phyloP scores from a whole-genome alignment of 2,329 filamentous ascomycete species.

The Aaosphaeria pasadenensis region DNA sequence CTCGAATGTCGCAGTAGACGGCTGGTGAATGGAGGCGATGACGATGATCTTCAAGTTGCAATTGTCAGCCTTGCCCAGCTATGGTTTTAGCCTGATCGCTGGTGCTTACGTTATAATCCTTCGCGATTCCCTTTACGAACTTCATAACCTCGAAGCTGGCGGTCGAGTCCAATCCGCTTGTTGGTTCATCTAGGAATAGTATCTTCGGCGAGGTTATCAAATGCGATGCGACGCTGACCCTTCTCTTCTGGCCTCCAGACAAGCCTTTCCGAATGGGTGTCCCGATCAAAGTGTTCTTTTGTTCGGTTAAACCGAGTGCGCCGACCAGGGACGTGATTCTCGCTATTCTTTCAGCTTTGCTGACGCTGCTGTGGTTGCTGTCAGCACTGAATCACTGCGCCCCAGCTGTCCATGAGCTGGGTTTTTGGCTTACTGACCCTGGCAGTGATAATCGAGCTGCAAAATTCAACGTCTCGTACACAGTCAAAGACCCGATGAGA shows the following conservation, averaged over 20 bases:
- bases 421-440: slow-evolving; percentile 15
- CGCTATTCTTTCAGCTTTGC: slow-evolving; percentile 56
- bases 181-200: slow-evolving; percentile 81
- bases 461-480: slow-evolving; percentile 75
- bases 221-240: slow-evolving; percentile 76
- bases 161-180: slow-evolving; percentile 76
- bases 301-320: slow-evolving; percentile 69
- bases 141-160: slow-evolving; percentile 74
- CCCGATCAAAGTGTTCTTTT: slow-evolving; percentile 71
- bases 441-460: slow-evolving; percentile 65
- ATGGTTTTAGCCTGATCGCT: neutral
- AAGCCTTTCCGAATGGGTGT: slow-evolving; percentile 82
- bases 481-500: slow-evolving; percentile 75
- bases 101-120: slow-evolving; percentile 58
- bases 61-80: too few species aligned
- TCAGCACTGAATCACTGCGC: slow-evolving; percentile 8
- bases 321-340: slow-evolving; percentile 66
- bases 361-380: slow-evolving; percentile 40
- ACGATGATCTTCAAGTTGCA: slow-evolving; percentile 60
- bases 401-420: neutral
- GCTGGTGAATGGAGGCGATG: slow-evolving; percentile 82
- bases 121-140: slow-evolving; percentile 66
- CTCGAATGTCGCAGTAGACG: slow-evolving; percentile 73
- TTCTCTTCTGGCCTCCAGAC: slow-evolving; percentile 79
- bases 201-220: slow-evolving; percentile 79